Percentiles rank a stretch among this genome's conserved stretches.
phyloP scores from a whole-genome alignment of 371 early-diverging fungal species.

The Rhizopus delemar region DNA sequence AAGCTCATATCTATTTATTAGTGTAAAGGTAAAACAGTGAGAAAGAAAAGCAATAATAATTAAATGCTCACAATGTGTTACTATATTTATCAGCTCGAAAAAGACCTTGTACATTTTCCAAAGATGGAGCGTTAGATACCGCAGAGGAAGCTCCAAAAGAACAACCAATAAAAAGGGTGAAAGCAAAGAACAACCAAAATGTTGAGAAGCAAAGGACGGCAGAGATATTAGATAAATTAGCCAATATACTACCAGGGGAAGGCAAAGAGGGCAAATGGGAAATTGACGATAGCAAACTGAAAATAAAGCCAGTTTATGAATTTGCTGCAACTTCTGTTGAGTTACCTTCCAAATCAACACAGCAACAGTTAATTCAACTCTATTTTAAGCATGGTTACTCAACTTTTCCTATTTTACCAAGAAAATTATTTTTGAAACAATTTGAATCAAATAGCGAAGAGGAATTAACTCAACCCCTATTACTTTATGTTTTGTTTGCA shows the following conservation, averaged over 20 bases:
- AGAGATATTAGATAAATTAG: conserved; percentile 17
- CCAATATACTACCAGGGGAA: conserved; percentile 26
- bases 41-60: neutral
- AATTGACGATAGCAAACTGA: conserved; percentile 6
- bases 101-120: conserved; percentile 33
- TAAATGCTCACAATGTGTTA: neutral
- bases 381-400: conserved; percentile 33
- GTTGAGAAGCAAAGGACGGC: conserved; percentile 8
- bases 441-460: conserved; percentile 10
- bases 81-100: conserved; percentile 20
- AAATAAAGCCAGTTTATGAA: neutral
- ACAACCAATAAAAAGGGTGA: conserved; percentile 2
- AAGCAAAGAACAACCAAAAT: conserved; percentile 1
- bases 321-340: neutral
- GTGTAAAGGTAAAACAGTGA: conserved; percentile 21
- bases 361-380: conserved; percentile 18
- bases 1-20: conserved; percentile 3
- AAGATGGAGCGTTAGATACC: conserved; percentile 23
- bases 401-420: conserved; percentile 35
- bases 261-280: conserved; percentile 38
- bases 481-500: conserved; percentile 32
- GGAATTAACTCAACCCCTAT: conserved; percentile 6
- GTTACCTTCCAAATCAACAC: conserved; percentile 19
- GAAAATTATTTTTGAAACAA: conserved; percentile 31
- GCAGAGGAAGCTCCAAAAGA: neutral